Evolutionary conservation across 805 yeast genomes (phyloP).

Genomic region (Scheffersomyces coipomensis): DNA sequence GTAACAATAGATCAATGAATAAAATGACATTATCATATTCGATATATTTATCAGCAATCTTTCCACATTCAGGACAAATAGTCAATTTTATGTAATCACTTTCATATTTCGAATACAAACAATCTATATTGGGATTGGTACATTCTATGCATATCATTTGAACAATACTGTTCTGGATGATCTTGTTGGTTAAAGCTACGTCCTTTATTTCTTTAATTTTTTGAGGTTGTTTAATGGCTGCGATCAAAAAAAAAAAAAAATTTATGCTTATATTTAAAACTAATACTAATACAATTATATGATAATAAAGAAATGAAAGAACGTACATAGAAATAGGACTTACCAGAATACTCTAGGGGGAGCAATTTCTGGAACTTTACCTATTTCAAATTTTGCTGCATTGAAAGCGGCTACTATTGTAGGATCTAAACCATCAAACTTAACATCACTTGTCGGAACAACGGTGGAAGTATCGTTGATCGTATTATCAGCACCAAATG

Average conservation of each 20-base stretch:
- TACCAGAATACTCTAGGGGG: conserved; percentile 48
- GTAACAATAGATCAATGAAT: conserved; percentile 76
- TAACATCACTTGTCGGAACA: conserved; percentile 16
- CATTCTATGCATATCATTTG: conserved; percentile 90
- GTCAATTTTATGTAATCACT: conserved; percentile 78
- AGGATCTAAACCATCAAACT: conserved; percentile 40
- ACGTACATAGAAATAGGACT: not conserved
- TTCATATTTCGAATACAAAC: conserved; percentile 70
- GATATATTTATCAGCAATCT: conserved; percentile 84
- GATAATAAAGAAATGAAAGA: not conserved
- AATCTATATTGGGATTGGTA: conserved; percentile 53
- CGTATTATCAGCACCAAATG: conserved; percentile 7
- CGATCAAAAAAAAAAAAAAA: too few relatives aligned
- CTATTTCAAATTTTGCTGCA: conserved; percentile 49
- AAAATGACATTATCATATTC: conserved; percentile 85
- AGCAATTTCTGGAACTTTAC: conserved; percentile 67
- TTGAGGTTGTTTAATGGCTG: too few relatives aligned
- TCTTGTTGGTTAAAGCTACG: too few relatives aligned
- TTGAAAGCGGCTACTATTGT: conserved; percentile 47
- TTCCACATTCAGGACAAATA: conserved; percentile 68
- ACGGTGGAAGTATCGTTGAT: not conserved
- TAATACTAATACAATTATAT: too few relatives aligned
- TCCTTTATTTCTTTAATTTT: too few relatives aligned
- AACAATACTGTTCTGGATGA: too few relatives aligned
- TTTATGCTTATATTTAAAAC: too few relatives aligned